These are phyloP conservation scores for Saccharomycopsis guyanensis DNA, from an alignment of 805 yeast species.

Conservation along the genomic window DNA sequence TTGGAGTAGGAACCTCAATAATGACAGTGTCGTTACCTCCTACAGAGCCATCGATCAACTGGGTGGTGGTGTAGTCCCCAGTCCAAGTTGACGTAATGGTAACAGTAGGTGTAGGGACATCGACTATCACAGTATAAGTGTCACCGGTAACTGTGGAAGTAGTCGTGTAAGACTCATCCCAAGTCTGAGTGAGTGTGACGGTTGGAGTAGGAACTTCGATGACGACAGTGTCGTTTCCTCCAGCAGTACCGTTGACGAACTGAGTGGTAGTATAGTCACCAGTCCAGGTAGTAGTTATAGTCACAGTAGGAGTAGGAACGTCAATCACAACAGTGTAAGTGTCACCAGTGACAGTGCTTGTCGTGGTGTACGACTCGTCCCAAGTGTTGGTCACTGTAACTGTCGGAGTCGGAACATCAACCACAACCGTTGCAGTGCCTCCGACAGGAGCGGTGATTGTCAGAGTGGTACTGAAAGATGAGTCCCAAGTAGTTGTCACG, in stretches of 20 bases:
- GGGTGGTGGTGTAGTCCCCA: background rate
- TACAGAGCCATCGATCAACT: background rate
- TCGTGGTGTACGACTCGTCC: background rate
- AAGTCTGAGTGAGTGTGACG: background rate
- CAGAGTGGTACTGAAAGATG: conserved; percentile 89
- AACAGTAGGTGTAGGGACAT: background rate
- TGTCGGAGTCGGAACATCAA: background rate
- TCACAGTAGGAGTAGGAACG: background rate
- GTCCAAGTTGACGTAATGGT: background rate
- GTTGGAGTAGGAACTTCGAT: background rate
- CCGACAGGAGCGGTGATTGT: conserved; percentile 23
- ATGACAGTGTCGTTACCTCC: background rate
- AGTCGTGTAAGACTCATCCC: background rate
- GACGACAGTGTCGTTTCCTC: background rate
- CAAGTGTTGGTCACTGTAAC: background rate
- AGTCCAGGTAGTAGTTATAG: background rate
- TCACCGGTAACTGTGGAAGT: background rate
- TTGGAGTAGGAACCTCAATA: background rate
- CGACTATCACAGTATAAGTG: background rate
- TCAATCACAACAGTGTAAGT: background rate
- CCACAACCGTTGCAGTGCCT: background rate
- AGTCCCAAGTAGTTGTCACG: conserved; percentile 93
- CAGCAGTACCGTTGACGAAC: background rate
- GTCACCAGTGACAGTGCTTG: background rate
- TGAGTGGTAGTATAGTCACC: background rate